Evolutionary conservation across 2,329 filamentous ascomycete genomes (phyloP), one percentile per base, ranked within the genome.

Genomic region (Colletotrichum sublineola): DNA sequence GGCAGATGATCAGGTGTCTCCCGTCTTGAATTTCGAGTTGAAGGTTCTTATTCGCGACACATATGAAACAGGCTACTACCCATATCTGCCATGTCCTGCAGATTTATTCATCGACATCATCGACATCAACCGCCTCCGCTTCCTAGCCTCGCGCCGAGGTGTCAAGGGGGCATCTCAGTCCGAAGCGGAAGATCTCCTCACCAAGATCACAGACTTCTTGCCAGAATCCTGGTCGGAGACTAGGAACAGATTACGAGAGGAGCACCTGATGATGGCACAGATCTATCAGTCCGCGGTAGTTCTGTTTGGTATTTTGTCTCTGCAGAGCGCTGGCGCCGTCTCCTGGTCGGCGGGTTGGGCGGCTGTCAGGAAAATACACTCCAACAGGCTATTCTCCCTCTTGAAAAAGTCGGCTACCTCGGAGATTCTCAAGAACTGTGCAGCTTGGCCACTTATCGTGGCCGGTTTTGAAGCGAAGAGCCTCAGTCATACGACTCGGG

Each of bases 121-220:
- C 65, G 76, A 71, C 33, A 80, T 83, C 68, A 84, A 82, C 68
- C 68, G 80, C 61, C 76, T 84, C n/a, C 81, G 83, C 5, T 65
- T 68, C 61, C 76, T 72, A 24, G 78, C 76, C 18, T 50, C 61
- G 18, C 63, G 44, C 20, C 40, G 48, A 48, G 14, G 58, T 74
- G 50, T 52, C 6, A 50, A 64, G 29, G 38, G 24, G 1, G 31
- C 52, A 3, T 24, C 77, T 12, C 71, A 60, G 14, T 24, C 52
- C 1, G 58, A 56, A 18, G 66, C 69, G 5, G 69, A 72, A 40
- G 58, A 69, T 7, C 44, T 69, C 5, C 29, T 72, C 2, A 46
- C 50, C 5, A 15, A 40, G 6, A 75, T 83, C 67, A 53, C 76
- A 33, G 40, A 18, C 6, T 83, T 82, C 74, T 78, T 75, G 0